Evolutionary conservation across 768 basidiomycete genomes (phyloP).

Genomic region (Naganishia vaughanmartiniae): DNA sequence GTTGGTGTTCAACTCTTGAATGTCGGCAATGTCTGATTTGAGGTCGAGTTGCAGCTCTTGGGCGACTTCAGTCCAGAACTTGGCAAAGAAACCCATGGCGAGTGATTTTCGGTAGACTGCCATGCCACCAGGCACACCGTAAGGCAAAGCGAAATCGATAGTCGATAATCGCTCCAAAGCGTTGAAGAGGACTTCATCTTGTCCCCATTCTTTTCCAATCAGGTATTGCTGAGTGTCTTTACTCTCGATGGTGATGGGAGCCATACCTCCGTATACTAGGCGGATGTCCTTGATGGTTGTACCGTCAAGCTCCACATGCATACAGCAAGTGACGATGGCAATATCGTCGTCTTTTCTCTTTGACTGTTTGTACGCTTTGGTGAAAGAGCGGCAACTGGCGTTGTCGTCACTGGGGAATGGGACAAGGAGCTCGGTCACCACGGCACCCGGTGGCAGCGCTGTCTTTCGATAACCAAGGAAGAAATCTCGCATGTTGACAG

Average conservation of each 20-base stretch:
- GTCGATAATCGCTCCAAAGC: constrained; percentile 35
- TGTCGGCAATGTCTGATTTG: constrained; percentile 1
- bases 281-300: constrained; percentile 25
- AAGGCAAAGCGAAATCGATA: constrained; percentile 36
- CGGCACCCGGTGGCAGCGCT: constrained; percentile 32
- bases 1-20: constrained; percentile 25
- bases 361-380: constrained; percentile 43
- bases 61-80: constrained; percentile 38
- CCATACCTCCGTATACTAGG: constrained; percentile 44
- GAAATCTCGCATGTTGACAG: constrained; percentile 33
- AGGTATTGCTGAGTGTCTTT: constrained; percentile 34
- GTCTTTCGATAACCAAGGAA: constrained; percentile 43
- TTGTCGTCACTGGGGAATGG: constrained; percentile 28
- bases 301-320: constrained; percentile 22
- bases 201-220: constrained; percentile 30
- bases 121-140: constrained; percentile 43
- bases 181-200: constrained; percentile 32
- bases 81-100: constrained; percentile 40
- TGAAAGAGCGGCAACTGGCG: constrained; percentile 30
- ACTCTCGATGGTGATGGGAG: constrained; percentile 36
- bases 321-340: constrained; percentile 39
- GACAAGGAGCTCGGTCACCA: constrained; percentile 36
- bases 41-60: constrained; percentile 27
- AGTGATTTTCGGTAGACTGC: constrained; percentile 39
- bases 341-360: constrained; percentile 45